Conservation (phyloP, 2,329 filamentous ascomycete species). For the Alternaria metachromatica region DNA sequence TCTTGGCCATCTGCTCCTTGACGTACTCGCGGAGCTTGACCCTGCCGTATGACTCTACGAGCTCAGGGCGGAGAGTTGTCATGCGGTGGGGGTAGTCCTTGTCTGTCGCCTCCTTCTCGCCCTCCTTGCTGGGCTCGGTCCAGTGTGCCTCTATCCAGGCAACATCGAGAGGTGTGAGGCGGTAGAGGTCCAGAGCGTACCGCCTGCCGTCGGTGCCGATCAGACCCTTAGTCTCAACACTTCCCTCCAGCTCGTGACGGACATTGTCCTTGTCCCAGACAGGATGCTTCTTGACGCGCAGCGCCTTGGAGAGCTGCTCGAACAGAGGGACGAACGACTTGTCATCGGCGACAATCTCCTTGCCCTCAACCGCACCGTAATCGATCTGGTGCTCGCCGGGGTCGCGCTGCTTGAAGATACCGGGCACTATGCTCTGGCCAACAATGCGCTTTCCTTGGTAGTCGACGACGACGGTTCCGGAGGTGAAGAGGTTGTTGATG, state of each 20-base stretch:
- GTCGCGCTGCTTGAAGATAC: conserved; percentile 98
- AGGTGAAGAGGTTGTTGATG: conserved; percentile 91
- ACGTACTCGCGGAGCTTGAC: conserved; percentile 90
- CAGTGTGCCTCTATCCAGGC: conserved; percentile 84
- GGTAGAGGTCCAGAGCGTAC: conserved; percentile 96
- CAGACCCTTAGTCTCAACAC: conserved; percentile 97
- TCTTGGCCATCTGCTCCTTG: conserved; percentile 69
- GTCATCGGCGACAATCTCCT: conserved; percentile 91
- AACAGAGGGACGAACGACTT: conserved; percentile 85
- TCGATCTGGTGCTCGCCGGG: conserved; percentile 98
- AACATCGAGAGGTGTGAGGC: conserved; percentile 90
- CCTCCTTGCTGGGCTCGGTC: conserved; percentile 49
- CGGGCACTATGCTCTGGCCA: conserved; percentile 96
- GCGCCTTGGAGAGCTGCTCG: conserved; percentile 85
- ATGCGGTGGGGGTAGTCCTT: conserved; percentile 88
- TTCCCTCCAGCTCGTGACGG: conserved; percentile 89
- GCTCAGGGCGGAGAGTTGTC: conserved; percentile 89
- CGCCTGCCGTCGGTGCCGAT: conserved; percentile 95
- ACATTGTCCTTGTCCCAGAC: conserved; percentile 98
- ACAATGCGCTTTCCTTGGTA: conserved; percentile 97
- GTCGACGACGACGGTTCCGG: conserved; percentile 94
- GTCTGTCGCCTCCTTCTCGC: conserved; percentile 56
- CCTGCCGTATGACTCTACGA: conserved; percentile 85
- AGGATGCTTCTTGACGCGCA: conserved; percentile 91
- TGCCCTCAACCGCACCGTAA: conserved; percentile 96